Evolutionary conservation across 2,329 filamentous ascomycete genomes (phyloP), one percentile per base, ranked within the genome.

Genomic region (Cercospora citrullina): DNA sequence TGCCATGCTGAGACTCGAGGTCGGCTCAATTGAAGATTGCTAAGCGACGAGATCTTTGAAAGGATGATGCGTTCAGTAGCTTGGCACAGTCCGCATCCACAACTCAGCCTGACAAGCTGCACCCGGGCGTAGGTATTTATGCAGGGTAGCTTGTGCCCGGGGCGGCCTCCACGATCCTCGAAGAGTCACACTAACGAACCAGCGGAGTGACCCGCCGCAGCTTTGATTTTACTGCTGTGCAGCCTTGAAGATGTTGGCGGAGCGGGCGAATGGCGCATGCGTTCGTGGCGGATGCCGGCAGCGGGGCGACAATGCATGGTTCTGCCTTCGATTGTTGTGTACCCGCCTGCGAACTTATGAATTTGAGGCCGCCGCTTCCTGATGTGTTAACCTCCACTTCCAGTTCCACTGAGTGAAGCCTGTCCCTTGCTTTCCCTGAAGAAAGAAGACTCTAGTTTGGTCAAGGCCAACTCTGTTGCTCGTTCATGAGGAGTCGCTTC

Each of bases 41-140:
- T 59, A 59, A 59, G 48, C 48, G 48, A 55, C 26, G 23, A 55
- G 48, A n/a, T n/a, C 48, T 26, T 55, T n/a, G 14, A 16, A 30
- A 8, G 7, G 48, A 23, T 23, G 48, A 55, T 28, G 14, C 48
- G 48, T 55, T 55, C 23, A 9, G 14, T 16, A 26, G 48, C 48
- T 55, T 23, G 48, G 26, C 48, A 26, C 48, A 4, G 31, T 31
- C 36, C 30, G 55, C 31, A 36, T 59, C 28, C 31, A 36, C 14
- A 21, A 5, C 55, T 59, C 53, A 59, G 55, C 16, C 55, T 59
- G 55, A 36, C 55, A 23, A 59, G 55, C 55, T 59, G 55, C 55
- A 59, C n/a, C 55, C 28, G 55, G 55, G 55, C 55, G 55, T 59
- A 59, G 55, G 55, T 14, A 36, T 23, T 10, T 36, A 33, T 59